Percentiles rank a stretch among this genome's conserved stretches.
Evolutionary conservation across 2,329 filamentous ascomycete species (phyloP).

Genomic region (Penicillium glabrum): DNA sequence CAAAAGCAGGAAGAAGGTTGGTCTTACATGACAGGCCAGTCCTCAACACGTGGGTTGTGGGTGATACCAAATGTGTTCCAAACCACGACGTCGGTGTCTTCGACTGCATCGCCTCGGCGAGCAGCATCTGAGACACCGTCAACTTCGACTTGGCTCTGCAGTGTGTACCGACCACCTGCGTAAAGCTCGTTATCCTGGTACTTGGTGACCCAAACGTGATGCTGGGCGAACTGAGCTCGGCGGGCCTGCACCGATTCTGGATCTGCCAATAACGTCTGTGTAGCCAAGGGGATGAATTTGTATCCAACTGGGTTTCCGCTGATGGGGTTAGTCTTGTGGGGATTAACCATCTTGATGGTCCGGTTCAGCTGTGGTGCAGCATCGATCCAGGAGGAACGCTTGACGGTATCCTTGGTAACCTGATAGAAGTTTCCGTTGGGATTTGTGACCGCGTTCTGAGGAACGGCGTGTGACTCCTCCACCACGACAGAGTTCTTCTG

Average conservation of each 20-base stretch:
- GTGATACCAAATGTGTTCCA: conserved; percentile 48
- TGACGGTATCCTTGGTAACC: conserved; percentile 47
- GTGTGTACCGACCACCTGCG: conserved; percentile 56
- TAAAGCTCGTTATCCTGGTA: conserved; percentile 54
- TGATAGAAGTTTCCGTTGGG: conserved; percentile 55
- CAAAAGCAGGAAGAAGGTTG: background rate
- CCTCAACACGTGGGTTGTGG: conserved; percentile 46
- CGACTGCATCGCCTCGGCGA: conserved; percentile 32
- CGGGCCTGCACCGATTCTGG: conserved; percentile 51
- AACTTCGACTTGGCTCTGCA: conserved; percentile 49
- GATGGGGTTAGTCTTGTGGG: conserved; percentile 52
- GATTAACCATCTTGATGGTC: conserved; percentile 60
- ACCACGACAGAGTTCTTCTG: conserved; percentile 55
- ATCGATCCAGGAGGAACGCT: conserved; percentile 51
- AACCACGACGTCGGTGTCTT: conserved; percentile 44
- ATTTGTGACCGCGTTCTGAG: conserved; percentile 52
- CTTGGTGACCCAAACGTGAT: conserved; percentile 56
- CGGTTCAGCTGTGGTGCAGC: conserved; percentile 45
- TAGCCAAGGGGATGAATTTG: conserved; percentile 57
- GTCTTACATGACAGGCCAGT: conserved; percentile 46
- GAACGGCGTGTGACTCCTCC: conserved; percentile 60
- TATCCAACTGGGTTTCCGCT: conserved; percentile 56
- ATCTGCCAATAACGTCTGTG: conserved; percentile 59
- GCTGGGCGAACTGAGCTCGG: conserved; percentile 56
- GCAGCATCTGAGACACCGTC: conserved; percentile 36